Evolutionary conservation across 345 rosid genomes (phyloP).

Genomic region (Combretum micranthum): DNA sequence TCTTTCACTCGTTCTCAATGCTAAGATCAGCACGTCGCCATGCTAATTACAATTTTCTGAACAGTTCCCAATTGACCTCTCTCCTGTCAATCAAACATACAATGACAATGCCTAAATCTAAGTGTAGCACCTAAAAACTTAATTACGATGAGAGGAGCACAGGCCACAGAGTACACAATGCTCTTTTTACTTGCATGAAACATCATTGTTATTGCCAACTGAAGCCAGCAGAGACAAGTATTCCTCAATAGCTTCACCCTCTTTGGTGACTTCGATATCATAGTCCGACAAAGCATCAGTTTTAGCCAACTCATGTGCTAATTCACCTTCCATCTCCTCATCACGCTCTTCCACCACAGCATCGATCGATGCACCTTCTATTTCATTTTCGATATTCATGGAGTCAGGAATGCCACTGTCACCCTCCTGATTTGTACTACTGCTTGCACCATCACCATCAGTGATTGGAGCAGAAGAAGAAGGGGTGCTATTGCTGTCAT

Average conservation of each 20-base stretch:
- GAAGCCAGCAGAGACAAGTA: slow-evolving; percentile 55
- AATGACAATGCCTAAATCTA: not conserved
- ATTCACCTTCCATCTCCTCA: slow-evolving; percentile 65
- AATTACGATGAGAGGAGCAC: not conserved
- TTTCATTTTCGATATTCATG: slow-evolving; percentile 9
- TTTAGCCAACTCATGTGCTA: slow-evolving; percentile 46
- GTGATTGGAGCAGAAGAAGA: slow-evolving; percentile 6
- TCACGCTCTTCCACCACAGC: slow-evolving; percentile 40
- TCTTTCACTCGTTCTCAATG: too few relatives aligned
- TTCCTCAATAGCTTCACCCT: slow-evolving; percentile 68
- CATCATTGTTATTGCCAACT: slow-evolving; percentile 16
- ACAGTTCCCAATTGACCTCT: too few relatives aligned
- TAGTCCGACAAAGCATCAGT: slow-evolving; percentile 63
- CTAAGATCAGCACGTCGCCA: too few relatives aligned
- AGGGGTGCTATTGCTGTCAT: slow-evolving; percentile 9
- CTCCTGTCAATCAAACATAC: too few relatives aligned
- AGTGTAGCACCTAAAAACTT: not conserved
- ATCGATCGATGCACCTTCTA: slow-evolving; percentile 16
- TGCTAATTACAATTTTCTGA: too few relatives aligned
- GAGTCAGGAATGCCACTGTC: slow-evolving; percentile 1
- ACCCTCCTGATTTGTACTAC: not conserved
- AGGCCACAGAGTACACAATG: not conserved
- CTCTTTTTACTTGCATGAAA: not conserved
- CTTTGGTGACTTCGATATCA: slow-evolving; percentile 59
- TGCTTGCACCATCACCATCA: too few relatives aligned